Percentiles rank a stretch among this genome's conserved stretches.
Conservation (phyloP, 2,329 filamentous ascomycete genomes). For the Sporothrix schenckii region DNA sequence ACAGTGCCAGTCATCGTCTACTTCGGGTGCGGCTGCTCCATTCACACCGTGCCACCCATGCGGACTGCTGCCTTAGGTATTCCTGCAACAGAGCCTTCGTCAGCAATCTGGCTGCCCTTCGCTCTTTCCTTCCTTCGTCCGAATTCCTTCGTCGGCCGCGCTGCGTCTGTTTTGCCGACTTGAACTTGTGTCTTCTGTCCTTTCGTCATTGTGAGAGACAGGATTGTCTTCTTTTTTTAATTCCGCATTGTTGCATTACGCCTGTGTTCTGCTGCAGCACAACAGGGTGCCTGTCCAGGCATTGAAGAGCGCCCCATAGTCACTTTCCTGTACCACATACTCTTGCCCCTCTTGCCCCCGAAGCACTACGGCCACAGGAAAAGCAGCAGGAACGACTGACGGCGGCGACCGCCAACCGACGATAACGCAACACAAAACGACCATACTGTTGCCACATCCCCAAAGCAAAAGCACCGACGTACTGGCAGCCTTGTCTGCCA, state of each 20-base stretch:
- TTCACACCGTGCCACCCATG: conserved; percentile 24
- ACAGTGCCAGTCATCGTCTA: not conserved
- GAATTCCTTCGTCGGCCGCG: conserved; percentile 1
- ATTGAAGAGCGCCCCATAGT: conserved; percentile 15
- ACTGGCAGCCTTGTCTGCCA: conserved; percentile 21
- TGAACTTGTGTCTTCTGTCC: not conserved
- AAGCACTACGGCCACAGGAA: not conserved
- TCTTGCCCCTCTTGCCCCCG: conserved; percentile 20
- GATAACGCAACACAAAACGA: conserved; percentile 2
- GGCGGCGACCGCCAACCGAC: not conserved
- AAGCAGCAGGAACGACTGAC: conserved; percentile 9
- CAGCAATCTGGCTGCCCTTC: conserved; percentile 22
- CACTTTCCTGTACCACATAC: not conserved
- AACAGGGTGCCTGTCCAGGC: conserved; percentile 3
- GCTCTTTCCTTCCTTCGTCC: conserved; percentile 21
- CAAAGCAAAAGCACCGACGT: not conserved
- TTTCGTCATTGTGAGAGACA: not conserved
- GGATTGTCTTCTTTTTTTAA: not conserved
- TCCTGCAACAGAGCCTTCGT: conserved; percentile 8
- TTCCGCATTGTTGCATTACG: not conserved
- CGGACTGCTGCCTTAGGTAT: conserved; percentile 31
- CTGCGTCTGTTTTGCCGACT: conserved; percentile 10
- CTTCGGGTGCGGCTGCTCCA: not conserved
- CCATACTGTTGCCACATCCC: not conserved
- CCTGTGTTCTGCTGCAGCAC: not conserved